Evolutionary conservation across 2,329 filamentous ascomycete species (phyloP).

Genomic region (Calonectria fujianensis): DNA sequence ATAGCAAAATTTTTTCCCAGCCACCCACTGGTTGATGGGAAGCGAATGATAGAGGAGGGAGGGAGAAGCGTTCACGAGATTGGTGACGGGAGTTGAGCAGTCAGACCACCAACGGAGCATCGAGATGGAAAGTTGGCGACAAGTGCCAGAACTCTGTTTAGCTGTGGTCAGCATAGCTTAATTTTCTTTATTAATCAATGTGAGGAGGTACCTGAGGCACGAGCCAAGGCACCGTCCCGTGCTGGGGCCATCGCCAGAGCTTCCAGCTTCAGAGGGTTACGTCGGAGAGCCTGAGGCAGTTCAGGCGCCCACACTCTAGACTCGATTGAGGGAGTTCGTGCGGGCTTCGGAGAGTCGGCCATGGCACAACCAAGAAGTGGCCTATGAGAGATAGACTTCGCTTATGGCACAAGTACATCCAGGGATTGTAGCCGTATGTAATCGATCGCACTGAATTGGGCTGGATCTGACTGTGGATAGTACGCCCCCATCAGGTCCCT

Average conservation of each 20-base stretch:
- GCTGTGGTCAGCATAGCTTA: slow-evolving; percentile 37
- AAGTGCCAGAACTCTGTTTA: slow-evolving; percentile 32
- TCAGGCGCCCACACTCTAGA: slow-evolving; percentile 17
- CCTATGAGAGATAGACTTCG: slow-evolving; percentile 26
- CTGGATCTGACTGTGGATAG: slow-evolving; percentile 19
- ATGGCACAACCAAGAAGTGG: neutral
- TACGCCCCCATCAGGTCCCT: slow-evolving; percentile 34
- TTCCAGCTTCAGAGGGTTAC: slow-evolving; percentile 12
- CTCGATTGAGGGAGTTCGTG: slow-evolving; percentile 24
- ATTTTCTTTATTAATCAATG: slow-evolving; percentile 22
- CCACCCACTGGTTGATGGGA: slow-evolving; percentile 50
- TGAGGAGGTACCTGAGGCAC: slow-evolving; percentile 29
- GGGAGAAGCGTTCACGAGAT: slow-evolving; percentile 42
- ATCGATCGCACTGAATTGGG: slow-evolving; percentile 30
- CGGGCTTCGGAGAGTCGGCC: slow-evolving; percentile 25
- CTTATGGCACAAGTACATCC: slow-evolving; percentile 34
- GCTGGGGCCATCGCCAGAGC: neutral
- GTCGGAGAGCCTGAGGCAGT: slow-evolving; percentile 10
- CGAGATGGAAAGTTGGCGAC: slow-evolving; percentile 42
- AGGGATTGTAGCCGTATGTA: slow-evolving; percentile 26
- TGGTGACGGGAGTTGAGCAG: slow-evolving; percentile 48
- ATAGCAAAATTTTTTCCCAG: slow-evolving; percentile 41
- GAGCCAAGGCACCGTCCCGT: slow-evolving; percentile 20
- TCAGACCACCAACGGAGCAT: slow-evolving; percentile 47
- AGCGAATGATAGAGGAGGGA: slow-evolving; percentile 46